Evolutionary conservation across 176 grass and related monocot species (phyloP).

Genomic region (Sorghum bicolor): Sorghum_bicolor_NCBIv3 NC_012876.2:6624001-6624500

Average conservation of each 20-base stretch:
- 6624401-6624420: neutral
- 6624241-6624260: constrained; percentile 61
- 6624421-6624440: neutral
- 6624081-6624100: constrained; percentile 97
- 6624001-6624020: constrained; percentile 86
- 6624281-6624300: neutral
- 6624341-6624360: constrained; percentile 1
- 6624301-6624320: constrained; percentile 7
- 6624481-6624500: constrained; percentile 6
- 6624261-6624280: neutral
- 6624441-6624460: neutral
- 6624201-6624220: constrained; percentile 85
- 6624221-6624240: constrained; percentile 86
- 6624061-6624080: constrained; percentile 97
- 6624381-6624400: constrained; percentile 3
- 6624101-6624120: constrained; percentile 97
- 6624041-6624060: constrained; percentile 97
- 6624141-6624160: constrained; percentile 90
- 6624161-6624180: constrained; percentile 79
- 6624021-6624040: constrained; percentile 94
- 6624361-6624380: constrained; percentile 7
- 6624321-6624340: constrained; percentile 11
- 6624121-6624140: constrained; percentile 74
- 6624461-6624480: constrained; percentile 6
- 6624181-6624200: constrained; percentile 79